These are phyloP conservation scores for Salix koriyanagi DNA, from an alignment of 345 rosid species.

Conservation along the genomic window DNA sequence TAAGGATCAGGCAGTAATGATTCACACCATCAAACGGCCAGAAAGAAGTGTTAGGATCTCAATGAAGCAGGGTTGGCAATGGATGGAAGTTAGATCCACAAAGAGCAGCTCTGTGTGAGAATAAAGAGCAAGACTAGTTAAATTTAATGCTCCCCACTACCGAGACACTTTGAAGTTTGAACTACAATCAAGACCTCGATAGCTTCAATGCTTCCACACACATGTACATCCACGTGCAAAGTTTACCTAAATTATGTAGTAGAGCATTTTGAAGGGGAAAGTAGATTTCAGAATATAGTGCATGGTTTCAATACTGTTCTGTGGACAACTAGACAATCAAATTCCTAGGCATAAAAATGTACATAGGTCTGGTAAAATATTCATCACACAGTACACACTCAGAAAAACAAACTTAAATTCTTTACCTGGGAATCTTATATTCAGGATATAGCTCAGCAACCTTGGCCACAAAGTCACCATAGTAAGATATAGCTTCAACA, in stretches of 20 bases:
- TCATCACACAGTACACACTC: background rate
- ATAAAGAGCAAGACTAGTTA: background rate
- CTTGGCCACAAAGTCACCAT: constrained; percentile 81
- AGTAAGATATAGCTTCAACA: constrained; percentile 82
- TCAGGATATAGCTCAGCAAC: constrained; percentile 93
- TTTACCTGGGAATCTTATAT: constrained; percentile 67
- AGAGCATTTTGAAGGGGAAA: background rate
- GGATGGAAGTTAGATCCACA: background rate
- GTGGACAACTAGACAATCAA: background rate
- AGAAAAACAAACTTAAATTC: background rate
- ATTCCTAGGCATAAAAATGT: background rate
- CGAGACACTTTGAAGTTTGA: too few relatives aligned
- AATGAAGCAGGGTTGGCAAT: background rate
- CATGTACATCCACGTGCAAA: background rate
- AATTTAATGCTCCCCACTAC: too few relatives aligned
- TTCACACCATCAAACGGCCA: too few relatives aligned
- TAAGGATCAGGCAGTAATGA: background rate
- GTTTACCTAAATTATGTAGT: too few relatives aligned
- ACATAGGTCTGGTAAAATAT: background rate
- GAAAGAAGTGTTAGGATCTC: background rate
- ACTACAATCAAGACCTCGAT: too few relatives aligned
- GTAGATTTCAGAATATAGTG: background rate
- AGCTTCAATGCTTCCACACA: too few relatives aligned
- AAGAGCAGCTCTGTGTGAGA: background rate
- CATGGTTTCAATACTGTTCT: background rate